These are phyloP conservation scores for Speleostelium caveatum DNA, from an alignment of 78 protist species.

Conservation along the genomic window DNA sequence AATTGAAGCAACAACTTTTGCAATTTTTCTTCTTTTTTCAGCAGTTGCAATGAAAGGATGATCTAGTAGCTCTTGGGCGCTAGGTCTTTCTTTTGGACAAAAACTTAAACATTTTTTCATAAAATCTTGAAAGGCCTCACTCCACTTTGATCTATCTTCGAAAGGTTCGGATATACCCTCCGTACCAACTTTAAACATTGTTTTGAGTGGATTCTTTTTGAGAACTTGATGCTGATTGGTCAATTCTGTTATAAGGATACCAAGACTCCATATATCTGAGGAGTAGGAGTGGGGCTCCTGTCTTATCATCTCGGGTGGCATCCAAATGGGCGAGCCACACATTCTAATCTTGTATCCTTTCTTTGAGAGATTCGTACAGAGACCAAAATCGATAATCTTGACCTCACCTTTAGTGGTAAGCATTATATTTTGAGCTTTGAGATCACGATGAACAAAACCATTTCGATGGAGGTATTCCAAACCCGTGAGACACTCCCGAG, in stretches of 20 bases:
- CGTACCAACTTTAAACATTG: slow-evolving; percentile 81
- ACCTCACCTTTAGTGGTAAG: slow-evolving; percentile 76
- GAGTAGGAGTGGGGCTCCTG: slow-evolving; percentile 58
- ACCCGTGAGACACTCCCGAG: slow-evolving; percentile 46
- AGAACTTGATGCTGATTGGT: slow-evolving; percentile 53
- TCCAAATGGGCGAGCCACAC: slow-evolving; percentile 81
- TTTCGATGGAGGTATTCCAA: slow-evolving; percentile 45
- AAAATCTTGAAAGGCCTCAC: slow-evolving; percentile 67
- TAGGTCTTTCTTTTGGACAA: slow-evolving; percentile 49
- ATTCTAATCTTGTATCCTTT: slow-evolving; percentile 13
- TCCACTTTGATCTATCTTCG: slow-evolving; percentile 63
- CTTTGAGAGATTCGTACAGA: slow-evolving; percentile 30
- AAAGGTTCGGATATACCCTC: slow-evolving; percentile 81
- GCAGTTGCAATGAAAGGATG: slow-evolving; percentile 71
- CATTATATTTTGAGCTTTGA: slow-evolving; percentile 81
- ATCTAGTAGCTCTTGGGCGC: slow-evolving; percentile 42
- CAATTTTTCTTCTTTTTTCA: slow-evolving; percentile 69
- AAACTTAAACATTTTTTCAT: slow-evolving; percentile 50
- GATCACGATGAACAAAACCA: slow-evolving; percentile 72
- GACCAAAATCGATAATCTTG: slow-evolving; percentile 82
- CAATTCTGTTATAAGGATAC: slow-evolving; percentile 57
- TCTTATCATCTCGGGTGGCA: slow-evolving; percentile 84
- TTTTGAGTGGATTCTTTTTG: slow-evolving; percentile 43
- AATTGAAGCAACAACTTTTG: slow-evolving; percentile 67
- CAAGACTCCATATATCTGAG: slow-evolving; percentile 84